Evolutionary conservation across 2,329 filamentous ascomycete genomes (phyloP), one percentile per base, ranked within the genome.

Genomic region (Macrophomina tecta): DNA sequence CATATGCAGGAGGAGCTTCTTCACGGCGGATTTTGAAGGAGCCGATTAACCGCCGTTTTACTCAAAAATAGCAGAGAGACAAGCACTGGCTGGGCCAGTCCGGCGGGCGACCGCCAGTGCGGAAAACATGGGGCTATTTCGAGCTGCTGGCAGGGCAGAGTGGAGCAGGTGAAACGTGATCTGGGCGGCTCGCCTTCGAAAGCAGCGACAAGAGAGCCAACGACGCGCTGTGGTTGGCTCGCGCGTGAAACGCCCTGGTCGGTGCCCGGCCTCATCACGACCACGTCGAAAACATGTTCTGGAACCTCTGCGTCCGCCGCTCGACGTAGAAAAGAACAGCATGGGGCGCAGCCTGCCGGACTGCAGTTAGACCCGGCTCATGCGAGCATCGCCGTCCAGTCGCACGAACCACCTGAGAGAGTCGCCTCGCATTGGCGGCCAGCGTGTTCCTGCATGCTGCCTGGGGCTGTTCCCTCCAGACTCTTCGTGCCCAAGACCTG

Each of bases 21-120:
- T 68, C 49, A 48, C 36, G 69, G 69, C 70, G 73, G 72, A 70
- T 78, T 77, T 78, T 78, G 75, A 78, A 49, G 72, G 76, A 73
- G 73, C 70, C 66, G 69, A 51, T 70, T 78, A 79, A 75, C 73
- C 77, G 76, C 77, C 72, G 76, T 78, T 77, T 78, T 75, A 74
- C 69, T 67, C 72, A 53, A 73, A 72, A 73, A 76, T 73, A 73
- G 71, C 63, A 65, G 60, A 46, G 40, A 42, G 63, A 40, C 70
- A 69, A 69, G 72, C 65, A 78, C 72, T 78, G 77, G 77, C 70
- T 70, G 65, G 74, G 71, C 72, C 72, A 73, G 63, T 68, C 65
- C 69, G 69, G 32, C 16, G 16, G 23, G 58, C 48, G 42, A 62
- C 58, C 58, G 58, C 58, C 58, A 36, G 42, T 11, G 18, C 45